Evolutionary conservation across 495 filamentous ascomycete species (phyloP).

Genomic region (Penicillium parvum): DNA sequence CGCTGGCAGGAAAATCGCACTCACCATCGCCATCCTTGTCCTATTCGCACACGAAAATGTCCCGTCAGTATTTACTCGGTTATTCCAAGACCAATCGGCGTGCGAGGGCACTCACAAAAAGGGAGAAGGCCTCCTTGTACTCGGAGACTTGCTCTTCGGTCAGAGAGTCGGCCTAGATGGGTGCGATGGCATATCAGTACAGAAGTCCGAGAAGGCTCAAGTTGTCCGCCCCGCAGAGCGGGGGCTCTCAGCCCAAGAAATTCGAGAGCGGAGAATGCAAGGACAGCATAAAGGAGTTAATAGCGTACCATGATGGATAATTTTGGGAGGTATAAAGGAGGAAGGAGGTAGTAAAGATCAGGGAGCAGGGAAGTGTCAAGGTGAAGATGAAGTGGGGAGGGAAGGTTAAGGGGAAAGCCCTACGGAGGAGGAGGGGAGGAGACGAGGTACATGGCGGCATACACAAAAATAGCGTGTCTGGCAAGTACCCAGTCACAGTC

Average conservation of each 20-base stretch:
- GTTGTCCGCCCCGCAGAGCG: constrained; percentile 38
- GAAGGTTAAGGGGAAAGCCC: constrained; percentile 23
- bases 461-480: constrained; percentile 15
- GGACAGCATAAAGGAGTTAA: neutral
- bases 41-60: constrained; percentile 45
- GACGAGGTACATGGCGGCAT: constrained; percentile 11
- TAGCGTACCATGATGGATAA: constrained; percentile 18
- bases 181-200: constrained; percentile 25
- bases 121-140: constrained; percentile 99
- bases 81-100: too few relatives aligned
- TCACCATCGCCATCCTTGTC: constrained; percentile 99
- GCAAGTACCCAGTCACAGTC: neutral
- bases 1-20: constrained; percentile 37
- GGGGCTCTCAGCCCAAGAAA: constrained; percentile 20
- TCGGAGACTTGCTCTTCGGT: constrained; percentile 99
- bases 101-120: constrained; percentile 74
- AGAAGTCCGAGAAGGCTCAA: constrained; percentile 12
- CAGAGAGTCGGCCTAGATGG: constrained; percentile 74
- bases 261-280: neutral
- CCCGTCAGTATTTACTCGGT: too few relatives aligned
- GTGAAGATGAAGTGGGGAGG: constrained; percentile 15
- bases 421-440: too few relatives aligned
- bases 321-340: constrained; percentile 12
- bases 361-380: constrained; percentile 1
- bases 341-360: too few relatives aligned